Evolutionary conservation across 192 early-diverging fungal species (phyloP).

Genomic region (Coemansia sp.): DNA sequence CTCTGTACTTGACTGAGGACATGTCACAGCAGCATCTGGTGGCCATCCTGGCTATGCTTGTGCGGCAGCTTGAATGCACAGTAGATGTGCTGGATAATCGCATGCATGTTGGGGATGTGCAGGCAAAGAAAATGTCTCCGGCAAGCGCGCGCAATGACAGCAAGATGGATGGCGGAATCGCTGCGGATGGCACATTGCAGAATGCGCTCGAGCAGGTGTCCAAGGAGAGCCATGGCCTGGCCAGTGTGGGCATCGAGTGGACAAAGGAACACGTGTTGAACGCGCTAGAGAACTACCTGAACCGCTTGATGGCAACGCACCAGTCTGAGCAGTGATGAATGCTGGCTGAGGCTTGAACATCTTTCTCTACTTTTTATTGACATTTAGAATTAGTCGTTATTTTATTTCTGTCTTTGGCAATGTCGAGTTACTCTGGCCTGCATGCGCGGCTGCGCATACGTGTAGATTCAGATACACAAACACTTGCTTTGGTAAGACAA

Average conservation of each 20-base stretch:
- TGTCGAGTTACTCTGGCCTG: too few relatives aligned
- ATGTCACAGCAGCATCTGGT: conserved; percentile 44
- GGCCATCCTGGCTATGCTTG: conserved; percentile 43
- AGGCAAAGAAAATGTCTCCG: not conserved
- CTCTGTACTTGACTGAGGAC: conserved; percentile 42
- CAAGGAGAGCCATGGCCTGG: conserved; percentile 8
- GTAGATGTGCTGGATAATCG: conserved; percentile 32
- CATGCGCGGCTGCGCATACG: not conserved
- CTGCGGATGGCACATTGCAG: conserved; percentile 17
- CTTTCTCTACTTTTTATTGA: not conserved
- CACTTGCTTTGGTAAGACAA: not conserved
- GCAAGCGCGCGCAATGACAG: conserved; percentile 27
- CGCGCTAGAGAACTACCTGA: conserved; percentile 34
- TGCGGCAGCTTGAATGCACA: conserved; percentile 41
- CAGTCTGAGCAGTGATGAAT: not conserved
- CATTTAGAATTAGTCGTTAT: not conserved
- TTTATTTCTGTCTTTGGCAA: too few relatives aligned
- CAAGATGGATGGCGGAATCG: conserved; percentile 25
- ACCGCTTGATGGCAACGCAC: conserved; percentile 1
- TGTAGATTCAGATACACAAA: not conserved
- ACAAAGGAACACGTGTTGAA: conserved; percentile 33
- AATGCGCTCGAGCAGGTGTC: conserved; percentile 32
- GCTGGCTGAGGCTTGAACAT: too few relatives aligned
- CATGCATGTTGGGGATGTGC: not conserved
- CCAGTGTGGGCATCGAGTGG: conserved; percentile 28